Base-by-base conservation (phyloP, 192 early-diverging fungal genomes). In the Backusella liffmaniae region DNA sequence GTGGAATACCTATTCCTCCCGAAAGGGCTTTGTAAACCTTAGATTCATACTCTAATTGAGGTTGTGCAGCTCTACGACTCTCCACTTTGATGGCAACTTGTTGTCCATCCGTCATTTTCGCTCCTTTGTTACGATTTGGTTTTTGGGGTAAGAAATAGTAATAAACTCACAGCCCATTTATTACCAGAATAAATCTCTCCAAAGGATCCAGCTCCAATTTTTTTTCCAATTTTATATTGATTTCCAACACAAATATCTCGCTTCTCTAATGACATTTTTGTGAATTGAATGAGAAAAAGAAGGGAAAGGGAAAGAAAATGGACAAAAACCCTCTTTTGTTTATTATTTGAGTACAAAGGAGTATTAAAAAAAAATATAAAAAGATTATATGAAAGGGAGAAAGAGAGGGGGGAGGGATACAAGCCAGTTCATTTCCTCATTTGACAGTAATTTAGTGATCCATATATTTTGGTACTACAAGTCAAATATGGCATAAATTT, bases 61-160 rank as follows among this genome's bases (percentile, higher is more conserved):
- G 96, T 76, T 99, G 97, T 80, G 94, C 94, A 35, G 97, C 96
- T 85, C 94, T 94, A 65, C 94, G 90, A 18, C 91, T 90, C 86
- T 99, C 98, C 37, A 99, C 88, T 85, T 99, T 99, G 84, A 98
- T 96, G 51, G 97, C 98, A 12, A 99, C 96, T 81, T 99, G 96
- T 79, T 99, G 96, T 69, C 93, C 93, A 68, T 94, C 95, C 79
- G 94, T 88, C 34, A 95, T 86, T 79, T 94, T 96, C 30, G 93
- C 93, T 5, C 94, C 95, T 92, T 70, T 39, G 39, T 36, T 6
- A 23, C 16, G 70, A 32, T 51, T 56, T 9, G 37, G 0, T 12
- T 39, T 37, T 39, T 16, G 39, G 5, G 0, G 39, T 16, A 15
- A 18, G 1, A 44, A 44, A 59, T 3, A 10, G 65, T 59, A 76